These are phyloP conservation scores for Kluyveromyces sp. DNA, from an alignment of 1,139 yeast species.

Conservation along the genomic window DNA sequence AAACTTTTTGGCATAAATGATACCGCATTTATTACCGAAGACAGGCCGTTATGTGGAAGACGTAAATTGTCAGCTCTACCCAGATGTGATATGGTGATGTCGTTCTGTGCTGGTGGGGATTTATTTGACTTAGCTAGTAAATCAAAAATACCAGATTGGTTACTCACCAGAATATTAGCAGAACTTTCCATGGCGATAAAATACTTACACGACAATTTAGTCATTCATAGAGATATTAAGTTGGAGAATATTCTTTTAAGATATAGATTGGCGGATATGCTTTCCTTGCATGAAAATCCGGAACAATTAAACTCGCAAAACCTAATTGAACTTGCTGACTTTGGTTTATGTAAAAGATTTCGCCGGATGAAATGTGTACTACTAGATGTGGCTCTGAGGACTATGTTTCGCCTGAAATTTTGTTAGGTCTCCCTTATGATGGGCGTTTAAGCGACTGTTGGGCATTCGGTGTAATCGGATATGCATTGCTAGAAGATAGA, in stretches of 20 bases:
- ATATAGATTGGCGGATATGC: constrained; percentile 30
- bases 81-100: constrained; percentile 52
- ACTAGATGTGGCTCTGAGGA: constrained; percentile 96
- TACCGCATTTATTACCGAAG: constrained; percentile 17
- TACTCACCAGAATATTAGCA: constrained; percentile 54
- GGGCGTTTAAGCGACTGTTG: constrained; percentile 88
- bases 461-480: constrained; percentile 89
- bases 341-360: constrained; percentile 76
- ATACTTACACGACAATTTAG: constrained; percentile 58
- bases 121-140: constrained; percentile 54
- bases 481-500: constrained; percentile 73
- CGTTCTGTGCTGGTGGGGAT: constrained; percentile 81
- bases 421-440: constrained; percentile 84
- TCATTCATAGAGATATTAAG: constrained; percentile 84
- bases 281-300: constrained; percentile 17
- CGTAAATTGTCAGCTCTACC: constrained; percentile 13
- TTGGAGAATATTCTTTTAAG: constrained; percentile 69
- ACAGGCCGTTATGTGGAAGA: constrained; percentile 21
- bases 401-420: constrained; percentile 86
- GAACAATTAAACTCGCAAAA: constrained; percentile 11
- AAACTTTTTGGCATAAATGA: constrained; percentile 33
- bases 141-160: constrained; percentile 35
- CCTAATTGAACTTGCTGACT: constrained; percentile 67
- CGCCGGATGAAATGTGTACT: constrained; percentile 47
- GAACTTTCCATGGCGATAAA: constrained; percentile 63